phyloP scores from a whole-genome alignment of 2,329 filamentous ascomycete species.

The Metarhizium humberi region DNA sequence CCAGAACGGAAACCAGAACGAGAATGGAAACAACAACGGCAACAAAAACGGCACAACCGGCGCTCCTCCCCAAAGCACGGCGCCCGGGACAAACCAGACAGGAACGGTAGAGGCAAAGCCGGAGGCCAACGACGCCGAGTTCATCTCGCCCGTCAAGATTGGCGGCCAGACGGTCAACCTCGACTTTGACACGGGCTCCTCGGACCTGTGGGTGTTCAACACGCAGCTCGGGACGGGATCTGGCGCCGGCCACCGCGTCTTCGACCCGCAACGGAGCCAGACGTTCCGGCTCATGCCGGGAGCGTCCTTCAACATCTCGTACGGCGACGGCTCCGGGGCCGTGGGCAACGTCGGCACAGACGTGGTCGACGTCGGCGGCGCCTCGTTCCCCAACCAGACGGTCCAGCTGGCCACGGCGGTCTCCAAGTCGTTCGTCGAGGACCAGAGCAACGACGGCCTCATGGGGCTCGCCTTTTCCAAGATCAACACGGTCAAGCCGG shows the following conservation, averaged over 20 bases:
- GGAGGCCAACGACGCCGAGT: slow-evolving; percentile 9
- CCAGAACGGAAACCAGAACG: not conserved
- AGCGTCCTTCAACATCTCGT: slow-evolving; percentile 31
- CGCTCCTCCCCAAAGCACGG: not conserved
- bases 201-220: slow-evolving; percentile 27
- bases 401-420: slow-evolving; percentile 33
- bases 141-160: slow-evolving; percentile 11
- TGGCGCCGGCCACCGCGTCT: slow-evolving; percentile 29
- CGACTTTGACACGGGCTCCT: slow-evolving; percentile 17
- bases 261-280: slow-evolving; percentile 26
- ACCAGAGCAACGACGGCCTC: slow-evolving; percentile 33
- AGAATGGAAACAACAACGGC: not conserved
- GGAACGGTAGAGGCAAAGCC: slow-evolving; percentile 1
- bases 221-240: slow-evolving; percentile 28
- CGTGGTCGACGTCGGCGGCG: slow-evolving; percentile 30
- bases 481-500: slow-evolving; percentile 32
- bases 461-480: slow-evolving; percentile 33
- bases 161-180: slow-evolving; percentile 12
- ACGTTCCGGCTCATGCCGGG: slow-evolving; percentile 28
- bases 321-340: slow-evolving; percentile 34
- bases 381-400: slow-evolving; percentile 30
- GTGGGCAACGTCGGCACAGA: slow-evolving; percentile 35
- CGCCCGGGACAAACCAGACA: not conserved
- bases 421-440: slow-evolving; percentile 28
- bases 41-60: not conserved